Evolutionary conservation across 352 stramenopile genomes (phyloP).

Genomic region (Phytophthora hybrid): DNA sequence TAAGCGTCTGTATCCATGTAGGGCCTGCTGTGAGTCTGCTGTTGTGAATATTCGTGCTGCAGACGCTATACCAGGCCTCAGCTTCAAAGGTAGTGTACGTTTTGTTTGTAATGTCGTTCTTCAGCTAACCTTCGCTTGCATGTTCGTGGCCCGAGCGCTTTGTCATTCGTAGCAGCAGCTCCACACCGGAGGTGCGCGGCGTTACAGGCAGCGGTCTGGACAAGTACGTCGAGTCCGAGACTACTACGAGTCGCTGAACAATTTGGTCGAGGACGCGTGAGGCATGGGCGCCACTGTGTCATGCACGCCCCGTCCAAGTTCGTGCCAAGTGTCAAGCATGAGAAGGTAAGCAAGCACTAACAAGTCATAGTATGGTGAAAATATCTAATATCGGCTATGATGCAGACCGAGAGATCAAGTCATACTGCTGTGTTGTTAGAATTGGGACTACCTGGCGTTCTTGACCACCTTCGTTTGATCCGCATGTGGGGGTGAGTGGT

Average conservation of each 20-base stretch:
- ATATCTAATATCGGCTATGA: neutral
- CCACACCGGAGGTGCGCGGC: neutral
- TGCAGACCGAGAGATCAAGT: neutral
- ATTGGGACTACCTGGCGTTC: neutral
- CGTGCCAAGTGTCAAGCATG: neutral
- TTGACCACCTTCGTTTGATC: slow-evolving; percentile 13
- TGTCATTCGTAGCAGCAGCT: neutral
- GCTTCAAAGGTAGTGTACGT: neutral
- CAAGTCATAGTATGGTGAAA: neutral
- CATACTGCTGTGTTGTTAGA: neutral
- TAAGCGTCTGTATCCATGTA: neutral
- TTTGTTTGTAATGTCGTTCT: neutral
- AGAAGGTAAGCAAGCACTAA: neutral
- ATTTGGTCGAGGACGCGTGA: neutral
- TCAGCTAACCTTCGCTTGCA: neutral
- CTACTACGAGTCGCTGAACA: neutral
- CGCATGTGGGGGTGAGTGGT: slow-evolving; percentile 20
- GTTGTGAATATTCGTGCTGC: neutral
- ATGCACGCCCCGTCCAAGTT: neutral
- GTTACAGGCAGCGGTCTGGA: neutral
- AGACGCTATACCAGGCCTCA: neutral
- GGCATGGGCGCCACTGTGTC: neutral
- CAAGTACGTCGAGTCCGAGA: neutral
- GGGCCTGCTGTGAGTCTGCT: neutral
- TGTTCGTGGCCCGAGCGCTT: neutral